Evolutionary conservation across 2,329 filamentous ascomycete genomes (phyloP), one percentile per base, ranked within the genome.

Genomic region (Graphilbum fragrans): DNA sequence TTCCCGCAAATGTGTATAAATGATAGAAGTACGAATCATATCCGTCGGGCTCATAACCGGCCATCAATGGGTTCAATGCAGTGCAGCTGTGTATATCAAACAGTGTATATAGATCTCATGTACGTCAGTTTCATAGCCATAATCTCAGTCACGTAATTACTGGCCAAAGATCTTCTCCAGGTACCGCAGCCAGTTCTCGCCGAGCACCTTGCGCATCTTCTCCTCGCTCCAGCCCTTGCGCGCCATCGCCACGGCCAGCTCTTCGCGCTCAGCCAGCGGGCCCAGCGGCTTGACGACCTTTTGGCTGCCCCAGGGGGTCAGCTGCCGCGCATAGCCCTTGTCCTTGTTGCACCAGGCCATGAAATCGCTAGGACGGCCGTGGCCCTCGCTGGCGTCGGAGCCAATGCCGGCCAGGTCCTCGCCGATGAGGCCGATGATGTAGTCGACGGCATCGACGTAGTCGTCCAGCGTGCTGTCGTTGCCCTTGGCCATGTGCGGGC

Each of bases 401-500:
- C 59, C 61, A 25, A 63, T 52, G 4, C 58, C 58, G 0, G 61
- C 58, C 1, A 61, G 48, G 33, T 61, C 55, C 44, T 61, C 58
- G 2, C 58, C 58, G 14, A 60, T 50, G 16, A 62, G 44, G 1
- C 53, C 49, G 11, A 61, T 60, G 2, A 60, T 57, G 38, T 61
- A 61, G 45, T 61, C 61, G 7, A 63, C 45, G 2, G 58, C 58
- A n/a, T 56, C 55, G 17, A 62, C 59, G 40, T 62, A 63, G 47
- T 63, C 60, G 33, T 62, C 59, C n/a, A 63, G 54, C 1, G 58
- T 62, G 49, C 55, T 61, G 38, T 63, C 59, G 46, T 64, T 62
- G 3, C 58, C 59, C 38, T 57, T 58, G 32, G 48, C 47, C 59
- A 62, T 62, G 45, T 63, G 58, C 14, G 58, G 60, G 3, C 58